Evolutionary conservation across 2,329 filamentous ascomycete genomes (phyloP).

Genomic region (Septoria linicola): DNA sequence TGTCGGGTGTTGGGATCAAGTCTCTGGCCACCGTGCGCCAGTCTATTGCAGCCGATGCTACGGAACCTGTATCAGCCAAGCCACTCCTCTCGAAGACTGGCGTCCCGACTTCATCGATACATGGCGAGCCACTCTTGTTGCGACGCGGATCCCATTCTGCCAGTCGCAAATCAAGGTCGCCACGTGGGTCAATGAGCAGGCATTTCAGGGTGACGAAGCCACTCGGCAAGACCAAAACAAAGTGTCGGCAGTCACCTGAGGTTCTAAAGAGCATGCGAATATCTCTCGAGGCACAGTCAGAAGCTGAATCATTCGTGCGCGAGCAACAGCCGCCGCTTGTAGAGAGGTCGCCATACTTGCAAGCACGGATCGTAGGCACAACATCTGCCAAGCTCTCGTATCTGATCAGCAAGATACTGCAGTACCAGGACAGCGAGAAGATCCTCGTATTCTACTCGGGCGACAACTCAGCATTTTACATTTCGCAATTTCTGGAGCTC

Average conservation of each 20-base stretch:
- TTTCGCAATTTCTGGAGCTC: slow-evolving; percentile 78
- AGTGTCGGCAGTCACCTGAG: background rate
- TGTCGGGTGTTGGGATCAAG: slow-evolving; percentile 35
- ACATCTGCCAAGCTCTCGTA: slow-evolving; percentile 86
- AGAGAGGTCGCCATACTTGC: slow-evolving; percentile 54
- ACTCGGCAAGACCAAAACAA: background rate
- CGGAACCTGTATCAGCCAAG: slow-evolving; percentile 6
- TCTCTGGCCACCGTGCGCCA: slow-evolving; percentile 24
- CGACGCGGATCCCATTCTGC: slow-evolving; percentile 2
- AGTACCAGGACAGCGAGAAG: slow-evolving; percentile 71
- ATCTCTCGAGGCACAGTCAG: background rate
- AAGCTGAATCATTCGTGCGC: background rate
- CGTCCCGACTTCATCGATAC: slow-evolving; percentile 43
- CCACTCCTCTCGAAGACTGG: slow-evolving; percentile 38
- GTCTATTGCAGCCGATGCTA: background rate
- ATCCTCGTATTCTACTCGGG: slow-evolving; percentile 92
- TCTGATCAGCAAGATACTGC: slow-evolving; percentile 68
- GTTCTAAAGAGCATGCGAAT: background rate
- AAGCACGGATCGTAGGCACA: slow-evolving; percentile 70
- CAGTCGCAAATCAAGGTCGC: background rate
- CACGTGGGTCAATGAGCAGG: background rate
- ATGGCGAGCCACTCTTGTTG: slow-evolving; percentile 37
- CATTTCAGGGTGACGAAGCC: background rate
- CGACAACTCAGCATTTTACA: slow-evolving; percentile 81
- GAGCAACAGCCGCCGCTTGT: background rate